Evolutionary conservation across 305 asterid species (phyloP).

Genomic region (Petunia hybrid): DNA sequence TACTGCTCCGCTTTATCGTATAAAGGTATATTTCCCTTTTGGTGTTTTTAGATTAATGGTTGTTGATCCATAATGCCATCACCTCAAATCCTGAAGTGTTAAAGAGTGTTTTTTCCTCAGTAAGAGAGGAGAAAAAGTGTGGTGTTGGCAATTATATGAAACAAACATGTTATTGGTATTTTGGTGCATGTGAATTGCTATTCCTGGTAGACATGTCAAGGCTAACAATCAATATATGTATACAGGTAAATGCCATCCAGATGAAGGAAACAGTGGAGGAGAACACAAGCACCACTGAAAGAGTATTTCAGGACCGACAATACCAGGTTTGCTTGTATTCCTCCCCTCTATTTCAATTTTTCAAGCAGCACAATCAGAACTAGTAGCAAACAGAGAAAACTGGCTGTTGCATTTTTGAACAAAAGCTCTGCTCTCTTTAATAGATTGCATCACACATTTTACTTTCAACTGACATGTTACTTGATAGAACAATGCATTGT

Average conservation of each 20-base stretch:
- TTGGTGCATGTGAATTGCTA: not conserved
- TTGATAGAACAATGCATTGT: not conserved
- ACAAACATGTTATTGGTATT: not conserved
- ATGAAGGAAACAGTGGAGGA: conserved; percentile 99
- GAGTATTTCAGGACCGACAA: conserved; percentile 78
- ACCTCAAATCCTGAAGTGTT: conserved; percentile 27
- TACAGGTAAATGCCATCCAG: conserved; percentile 95
- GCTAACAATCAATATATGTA: conserved; percentile 18
- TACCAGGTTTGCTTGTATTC: conserved; percentile 70
- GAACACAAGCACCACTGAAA: conserved; percentile 93
- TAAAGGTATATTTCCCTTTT: conserved; percentile 60
- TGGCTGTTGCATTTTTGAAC: conserved; percentile 28
- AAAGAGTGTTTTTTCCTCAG: not conserved
- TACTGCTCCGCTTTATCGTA: conserved; percentile 88
- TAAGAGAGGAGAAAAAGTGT: conserved; percentile 6
- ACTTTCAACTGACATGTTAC: conserved; percentile 5
- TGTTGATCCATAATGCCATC: not conserved
- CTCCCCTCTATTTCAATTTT: not conserved
- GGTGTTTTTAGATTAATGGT: not conserved
- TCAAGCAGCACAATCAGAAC: conserved; percentile 21
- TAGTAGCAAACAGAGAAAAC: not conserved
- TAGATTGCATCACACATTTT: conserved; percentile 21
- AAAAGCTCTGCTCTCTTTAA: conserved; percentile 21
- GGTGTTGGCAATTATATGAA: conserved; percentile 15
- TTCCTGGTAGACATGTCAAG: conserved; percentile 31